Base-by-base conservation (phyloP, 495 filamentous ascomycete genomes). In the Chaetomium fimeti region DNA sequence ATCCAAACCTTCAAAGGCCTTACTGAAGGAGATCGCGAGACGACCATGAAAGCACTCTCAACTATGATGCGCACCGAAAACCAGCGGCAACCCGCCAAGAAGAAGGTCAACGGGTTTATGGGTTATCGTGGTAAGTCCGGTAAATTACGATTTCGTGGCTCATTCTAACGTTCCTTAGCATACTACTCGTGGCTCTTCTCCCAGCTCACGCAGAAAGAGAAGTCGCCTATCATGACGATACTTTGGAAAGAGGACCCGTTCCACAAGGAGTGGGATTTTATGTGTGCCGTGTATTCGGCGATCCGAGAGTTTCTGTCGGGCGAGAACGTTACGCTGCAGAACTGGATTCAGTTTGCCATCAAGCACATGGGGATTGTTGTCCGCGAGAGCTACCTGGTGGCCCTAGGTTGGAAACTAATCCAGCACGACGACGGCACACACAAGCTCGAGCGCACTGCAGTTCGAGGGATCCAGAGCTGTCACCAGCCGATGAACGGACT, bases 251-350 rank as follows among this genome's bases (percentile, higher is more conserved):
- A 66, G 28, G 68, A 70, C n/a, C 60, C 65, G 1, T 67, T 68
- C 45, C 71, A 72, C 40, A 66, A 68, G 20, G 71, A 72, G 24
- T 72, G 69, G 67, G 61, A 72, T 55, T 70, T 72, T 56, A 63
- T 72, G 67, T 72, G 67, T 36, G 66, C 65, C 16, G 65, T 71
- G 12, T 73, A 73, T 29, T 73, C 69, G 12, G 43, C 59, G 0
- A 71, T 70, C 47, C 65, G 71, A 20, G 54, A 49, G n/a, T 66
- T 66, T 5, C 49, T 73, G 22, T 60, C 61, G 15, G 47, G 62
- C 22, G 61, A 66, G 8, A 63, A 66, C 3, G 57, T 73, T 11
- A 53, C 67, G 16, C 63, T 72, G 47, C 67, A 72, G 24, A 52
- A 36, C 12, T 73, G 69, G 71, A 68, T 73, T 24, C 57, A 65